Evolutionary conservation across 371 early-diverging fungal genomes (phyloP).

Genomic region (Saksenaea oblongispora): DNA sequence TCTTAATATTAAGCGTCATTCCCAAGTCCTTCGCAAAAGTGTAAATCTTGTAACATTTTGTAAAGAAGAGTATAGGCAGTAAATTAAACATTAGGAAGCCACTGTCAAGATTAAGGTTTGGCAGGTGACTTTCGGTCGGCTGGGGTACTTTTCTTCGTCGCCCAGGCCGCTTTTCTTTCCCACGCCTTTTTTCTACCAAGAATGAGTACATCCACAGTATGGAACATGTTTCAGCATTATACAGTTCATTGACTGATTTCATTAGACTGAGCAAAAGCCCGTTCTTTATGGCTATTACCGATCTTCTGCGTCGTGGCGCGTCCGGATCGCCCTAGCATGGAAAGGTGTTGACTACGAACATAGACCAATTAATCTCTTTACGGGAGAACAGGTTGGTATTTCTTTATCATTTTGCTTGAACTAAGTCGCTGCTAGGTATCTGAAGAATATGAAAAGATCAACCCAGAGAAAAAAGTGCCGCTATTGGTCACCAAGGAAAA

Average conservation of each 20-base stretch:
- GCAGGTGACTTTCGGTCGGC: no score
- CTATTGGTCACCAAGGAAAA: slow-evolving; percentile 61
- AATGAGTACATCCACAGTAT: no score
- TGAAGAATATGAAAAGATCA: slow-evolving; percentile 58
- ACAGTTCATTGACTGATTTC: neutral
- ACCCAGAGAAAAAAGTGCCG: slow-evolving; percentile 77
- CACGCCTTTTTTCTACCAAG: no score
- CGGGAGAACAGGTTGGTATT: slow-evolving; percentile 64
- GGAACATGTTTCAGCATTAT: neutral
- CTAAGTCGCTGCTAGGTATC: slow-evolving; percentile 26
- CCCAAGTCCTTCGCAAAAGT: no score
- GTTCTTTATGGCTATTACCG: slow-evolving; percentile 78
- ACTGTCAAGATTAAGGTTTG: no score
- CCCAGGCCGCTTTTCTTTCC: no score
- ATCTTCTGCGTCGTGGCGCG: slow-evolving; percentile 78
- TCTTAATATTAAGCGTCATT: no score
- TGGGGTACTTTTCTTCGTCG: no score
- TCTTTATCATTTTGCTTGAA: neutral
- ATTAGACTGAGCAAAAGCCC: slow-evolving; percentile 26
- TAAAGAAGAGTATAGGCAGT: no score
- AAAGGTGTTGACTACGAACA: slow-evolving; percentile 75
- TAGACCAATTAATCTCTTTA: slow-evolving; percentile 65
- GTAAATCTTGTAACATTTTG: no score
- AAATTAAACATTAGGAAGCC: no score
- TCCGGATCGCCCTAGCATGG: slow-evolving; percentile 73